These are phyloP conservation scores for Hypoxylon fuscum DNA, from an alignment of 495 filamentous ascomycete species.

Conservation along the genomic window DNA sequence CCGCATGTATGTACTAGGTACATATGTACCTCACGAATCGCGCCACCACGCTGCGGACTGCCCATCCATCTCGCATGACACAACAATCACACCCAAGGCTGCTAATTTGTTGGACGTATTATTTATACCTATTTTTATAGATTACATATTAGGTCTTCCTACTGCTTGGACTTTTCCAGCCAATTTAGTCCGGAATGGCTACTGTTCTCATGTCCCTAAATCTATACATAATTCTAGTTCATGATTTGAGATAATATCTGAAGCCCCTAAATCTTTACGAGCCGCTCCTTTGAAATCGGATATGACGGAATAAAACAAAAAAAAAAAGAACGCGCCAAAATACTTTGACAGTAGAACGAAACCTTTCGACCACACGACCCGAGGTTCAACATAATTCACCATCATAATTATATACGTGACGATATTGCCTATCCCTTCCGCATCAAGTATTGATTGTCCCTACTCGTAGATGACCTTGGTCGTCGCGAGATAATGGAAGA, in stretches of 20 bases:
- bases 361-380: background rate
- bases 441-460: too few relatives aligned
- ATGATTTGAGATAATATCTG: constrained; percentile 23
- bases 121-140: too few relatives aligned
- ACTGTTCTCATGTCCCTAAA: constrained; percentile 9
- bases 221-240: constrained; percentile 13
- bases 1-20: too few relatives aligned
- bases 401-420: constrained; percentile 5
- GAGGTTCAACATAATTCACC: background rate
- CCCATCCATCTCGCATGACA: constrained; percentile 1
- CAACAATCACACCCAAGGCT: background rate
- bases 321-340: constrained; percentile 6
- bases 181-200: constrained; percentile 11
- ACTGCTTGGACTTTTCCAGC: background rate
- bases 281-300: constrained; percentile 22
- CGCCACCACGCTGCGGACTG: constrained; percentile 11
- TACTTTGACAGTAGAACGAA: constrained; percentile 1
- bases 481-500: constrained; percentile 40
- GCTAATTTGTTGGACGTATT: background rate
- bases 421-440: background rate
- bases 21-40: background rate
- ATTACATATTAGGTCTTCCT: background rate
- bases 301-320: constrained; percentile 24
- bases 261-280: background rate
- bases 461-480: constrained; percentile 8